These are phyloP conservation scores for Hyparrhenia diplandra DNA, from an alignment of 176 grass and related monocot species.

Conservation along the genomic window DNA sequence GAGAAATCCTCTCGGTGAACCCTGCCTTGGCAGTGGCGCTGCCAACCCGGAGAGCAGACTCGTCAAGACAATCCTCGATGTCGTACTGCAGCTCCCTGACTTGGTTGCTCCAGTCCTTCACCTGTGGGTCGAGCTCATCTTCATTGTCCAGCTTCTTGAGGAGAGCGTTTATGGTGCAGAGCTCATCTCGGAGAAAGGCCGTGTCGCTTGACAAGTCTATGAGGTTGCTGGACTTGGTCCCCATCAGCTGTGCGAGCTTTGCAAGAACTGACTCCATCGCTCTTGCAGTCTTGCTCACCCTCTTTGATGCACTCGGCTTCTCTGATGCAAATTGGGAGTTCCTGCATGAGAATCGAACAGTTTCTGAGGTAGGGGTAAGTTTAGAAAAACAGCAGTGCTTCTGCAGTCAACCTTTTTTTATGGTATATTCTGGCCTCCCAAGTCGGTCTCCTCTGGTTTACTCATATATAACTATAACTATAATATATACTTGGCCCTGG, in stretches of 20 bases:
- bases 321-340: not conserved
- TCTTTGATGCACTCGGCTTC: no score
- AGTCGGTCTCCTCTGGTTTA: not conserved
- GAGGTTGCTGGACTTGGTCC: not conserved
- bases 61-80: constrained; percentile 10
- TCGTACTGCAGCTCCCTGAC: constrained; percentile 1
- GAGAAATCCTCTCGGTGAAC: not conserved
- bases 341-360: not conserved
- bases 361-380: no score
- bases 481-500: no score
- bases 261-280: not conserved
- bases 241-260: not conserved
- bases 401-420: no score
- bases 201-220: not conserved
- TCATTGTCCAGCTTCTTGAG: not conserved
- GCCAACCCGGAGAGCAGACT: not conserved
- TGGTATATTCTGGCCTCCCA: no score
- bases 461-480: not conserved
- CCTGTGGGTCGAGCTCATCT: not conserved
- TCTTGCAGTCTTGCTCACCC: no score
- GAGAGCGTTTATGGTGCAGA: not conserved
- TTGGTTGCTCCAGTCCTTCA: constrained; percentile 11
- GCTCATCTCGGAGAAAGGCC: not conserved
- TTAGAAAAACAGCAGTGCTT: not conserved
- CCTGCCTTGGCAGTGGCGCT: not conserved